Percentiles rank a stretch among this genome's conserved stretches.
Conservation (phyloP, 2,329 filamentous ascomycete species). For the Phaeosphaeria sp. region DNA sequence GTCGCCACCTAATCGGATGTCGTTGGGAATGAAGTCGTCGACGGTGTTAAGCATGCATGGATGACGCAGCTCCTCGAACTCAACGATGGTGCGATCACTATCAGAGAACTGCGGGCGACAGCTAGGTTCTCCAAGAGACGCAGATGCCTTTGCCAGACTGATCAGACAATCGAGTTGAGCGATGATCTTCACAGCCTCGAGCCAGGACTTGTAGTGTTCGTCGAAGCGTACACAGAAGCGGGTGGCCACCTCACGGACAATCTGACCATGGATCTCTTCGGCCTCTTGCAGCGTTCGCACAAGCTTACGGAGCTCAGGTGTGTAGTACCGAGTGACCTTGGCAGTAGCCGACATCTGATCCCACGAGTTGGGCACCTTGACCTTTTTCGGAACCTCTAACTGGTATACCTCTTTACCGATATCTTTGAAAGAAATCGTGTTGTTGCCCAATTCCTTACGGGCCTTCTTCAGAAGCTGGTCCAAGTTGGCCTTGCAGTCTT, state of each 20-base stretch:
- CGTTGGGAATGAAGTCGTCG: constrained; percentile 95
- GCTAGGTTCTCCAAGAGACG: constrained; percentile 81
- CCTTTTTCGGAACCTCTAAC: constrained; percentile 83
- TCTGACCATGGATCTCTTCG: constrained; percentile 90
- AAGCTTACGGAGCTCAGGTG: constrained; percentile 78
- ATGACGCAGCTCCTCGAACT: constrained; percentile 91
- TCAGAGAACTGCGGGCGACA: constrained; percentile 91
- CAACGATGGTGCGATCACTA: constrained; percentile 82
- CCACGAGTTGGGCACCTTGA: constrained; percentile 89
- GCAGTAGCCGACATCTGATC: constrained; percentile 95
- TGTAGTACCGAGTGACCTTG: constrained; percentile 93
- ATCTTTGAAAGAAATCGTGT: constrained; percentile 65
- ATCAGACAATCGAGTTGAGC: constrained; percentile 95
- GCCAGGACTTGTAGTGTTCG: constrained; percentile 82
- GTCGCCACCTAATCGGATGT: constrained; percentile 83
- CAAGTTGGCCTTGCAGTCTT: constrained; percentile 76
- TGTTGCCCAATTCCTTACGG: constrained; percentile 76
- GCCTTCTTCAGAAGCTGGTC: constrained; percentile 73
- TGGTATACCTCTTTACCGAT: constrained; percentile 98
- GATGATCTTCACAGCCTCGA: constrained; percentile 86
- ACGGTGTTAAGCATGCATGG: constrained; percentile 92
- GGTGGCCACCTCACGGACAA: constrained; percentile 82
- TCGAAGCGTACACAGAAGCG: constrained; percentile 91
- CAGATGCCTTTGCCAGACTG: constrained; percentile 87
- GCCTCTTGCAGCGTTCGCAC: constrained; percentile 91